Base-by-base conservation (phyloP, 129 eudicot genomes). In the Arctium minus region DNA sequence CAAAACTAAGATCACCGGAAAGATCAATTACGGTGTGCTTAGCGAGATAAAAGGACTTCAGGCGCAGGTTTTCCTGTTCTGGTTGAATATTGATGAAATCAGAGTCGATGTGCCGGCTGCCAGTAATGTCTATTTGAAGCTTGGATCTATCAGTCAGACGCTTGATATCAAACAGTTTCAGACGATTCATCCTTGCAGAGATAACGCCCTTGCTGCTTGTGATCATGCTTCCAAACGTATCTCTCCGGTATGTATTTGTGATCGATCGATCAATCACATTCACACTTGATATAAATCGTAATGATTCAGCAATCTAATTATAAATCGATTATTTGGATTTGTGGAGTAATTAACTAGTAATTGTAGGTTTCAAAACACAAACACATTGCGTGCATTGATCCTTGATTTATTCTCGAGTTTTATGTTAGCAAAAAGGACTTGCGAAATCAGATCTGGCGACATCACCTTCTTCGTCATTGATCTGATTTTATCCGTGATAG, bases 101-200 rank as follows among this genome's bases (percentile, higher is more conserved):
- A 90, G 30, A 69, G 94, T 94, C 65, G 97, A 94, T 87, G 79
- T 88, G 89, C 97, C 97, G 9, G 91, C 92, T 31, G 80, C 90
- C 2, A 82, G 82, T 40, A 87, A 78, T 37, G 86, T 94, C 11
- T 85, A 90, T 32, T 92, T 94, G 44, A 88, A 84, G 76, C 89
- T 94, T 65, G 98, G 98, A 69, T 9, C 89, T 32, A 80, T 94
- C 15, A 89, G 82, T 44, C 88, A 88, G 83, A 71, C 89, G 76
- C 94, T 92, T 70, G 90, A 88, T 81, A 84, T 90, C 64, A 81
- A 70, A 67, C 89, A 90, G 88, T 94, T 94, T 39, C 35, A 71
- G 72, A 85, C 89, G 29, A 88, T 94, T 39, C 92, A 85, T 6
- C 80, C 92, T 82, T 94, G 98, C 82, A 77, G 36, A 80, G 83